Percentiles rank a stretch among this genome's conserved stretches.
These are phyloP conservation scores for Malus hybrid DNA, from an alignment of 331 rosid genomes.

Conservation along the genomic window DNA sequence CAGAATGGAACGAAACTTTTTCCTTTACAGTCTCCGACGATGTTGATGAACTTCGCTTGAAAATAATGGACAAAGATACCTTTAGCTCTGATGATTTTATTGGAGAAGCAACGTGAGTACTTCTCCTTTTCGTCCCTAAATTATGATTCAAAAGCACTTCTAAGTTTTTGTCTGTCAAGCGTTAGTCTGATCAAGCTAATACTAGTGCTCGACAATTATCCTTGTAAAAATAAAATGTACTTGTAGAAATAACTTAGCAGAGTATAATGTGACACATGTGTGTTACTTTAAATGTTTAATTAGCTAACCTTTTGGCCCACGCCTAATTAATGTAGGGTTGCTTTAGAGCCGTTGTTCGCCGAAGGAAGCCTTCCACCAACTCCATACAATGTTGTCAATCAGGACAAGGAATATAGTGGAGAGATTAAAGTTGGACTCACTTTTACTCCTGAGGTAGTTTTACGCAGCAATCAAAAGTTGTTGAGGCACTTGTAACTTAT, in stretches of 20 bases:
- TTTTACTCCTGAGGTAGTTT: constrained; percentile 41
- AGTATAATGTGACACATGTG: too few relatives aligned
- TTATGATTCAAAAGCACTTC: background rate
- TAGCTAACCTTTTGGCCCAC: too few relatives aligned
- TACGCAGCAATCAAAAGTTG: background rate
- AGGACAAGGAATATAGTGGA: constrained; percentile 37
- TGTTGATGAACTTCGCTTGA: constrained; percentile 43
- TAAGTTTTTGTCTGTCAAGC: background rate
- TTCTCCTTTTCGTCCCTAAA: background rate
- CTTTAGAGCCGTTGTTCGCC: constrained; percentile 34
- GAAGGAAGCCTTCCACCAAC: constrained; percentile 49
- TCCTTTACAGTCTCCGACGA: constrained; percentile 51
- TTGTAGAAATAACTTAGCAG: too few relatives aligned
- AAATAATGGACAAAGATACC: constrained; percentile 63
- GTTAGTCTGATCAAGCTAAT: background rate
- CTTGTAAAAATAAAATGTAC: too few relatives aligned
- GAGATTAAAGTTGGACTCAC: constrained; percentile 49
- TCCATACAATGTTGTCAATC: constrained; percentile 52
- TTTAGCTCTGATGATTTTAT: constrained; percentile 42
- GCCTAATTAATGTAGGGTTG: constrained; percentile 31
- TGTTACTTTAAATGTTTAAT: too few relatives aligned
- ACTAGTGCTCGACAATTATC: background rate
- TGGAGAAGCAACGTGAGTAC: constrained; percentile 58
- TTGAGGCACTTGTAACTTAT: too few relatives aligned
- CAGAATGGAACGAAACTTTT: constrained; percentile 81